phyloP scores from a whole-genome alignment of 2,329 filamentous ascomycete species.

The Fusarium algeriense region DNA sequence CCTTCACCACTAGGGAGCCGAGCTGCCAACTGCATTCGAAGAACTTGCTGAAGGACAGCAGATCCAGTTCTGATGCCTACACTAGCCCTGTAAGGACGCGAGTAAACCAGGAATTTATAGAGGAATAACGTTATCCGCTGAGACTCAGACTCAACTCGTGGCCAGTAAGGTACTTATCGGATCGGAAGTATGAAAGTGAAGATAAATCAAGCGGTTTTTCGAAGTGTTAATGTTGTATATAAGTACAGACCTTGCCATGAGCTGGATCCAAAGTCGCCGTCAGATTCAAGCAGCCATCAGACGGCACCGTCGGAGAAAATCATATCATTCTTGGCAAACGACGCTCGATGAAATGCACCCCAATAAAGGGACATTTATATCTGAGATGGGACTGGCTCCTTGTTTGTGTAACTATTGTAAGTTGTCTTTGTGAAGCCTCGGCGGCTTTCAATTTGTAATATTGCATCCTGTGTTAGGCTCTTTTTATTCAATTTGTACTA shows the following conservation, averaged over 20 bases:
- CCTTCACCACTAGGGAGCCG: constrained; percentile 68
- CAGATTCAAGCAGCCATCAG: constrained; percentile 32
- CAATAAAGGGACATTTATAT: background rate
- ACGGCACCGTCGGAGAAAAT: constrained; percentile 12
- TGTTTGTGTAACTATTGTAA: background rate
- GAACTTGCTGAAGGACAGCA: constrained; percentile 77
- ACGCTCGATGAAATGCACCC: constrained; percentile 7
- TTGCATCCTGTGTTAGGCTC: background rate
- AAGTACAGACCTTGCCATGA: constrained; percentile 9
- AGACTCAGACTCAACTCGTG: background rate
- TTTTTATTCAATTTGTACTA: background rate
- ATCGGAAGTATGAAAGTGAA: too few relatives aligned
- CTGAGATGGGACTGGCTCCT: background rate
- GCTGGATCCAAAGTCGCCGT: constrained; percentile 15
- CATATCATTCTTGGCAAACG: constrained; percentile 22
- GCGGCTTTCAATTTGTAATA: background rate
- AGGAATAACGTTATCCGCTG: background rate
- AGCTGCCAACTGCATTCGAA: constrained; percentile 67
- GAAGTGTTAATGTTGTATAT: background rate
- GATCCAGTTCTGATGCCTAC: constrained; percentile 79
- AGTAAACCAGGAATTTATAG: background rate
- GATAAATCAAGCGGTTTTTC: too few relatives aligned
- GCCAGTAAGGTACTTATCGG: too few relatives aligned
- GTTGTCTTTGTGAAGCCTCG: background rate
- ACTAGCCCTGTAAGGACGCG: constrained; percentile 64